Evolutionary conservation across 1,139 yeast species (phyloP), one percentile per base, ranked within the genome.

Genomic region (Meyerozyma elateridarum): DNA sequence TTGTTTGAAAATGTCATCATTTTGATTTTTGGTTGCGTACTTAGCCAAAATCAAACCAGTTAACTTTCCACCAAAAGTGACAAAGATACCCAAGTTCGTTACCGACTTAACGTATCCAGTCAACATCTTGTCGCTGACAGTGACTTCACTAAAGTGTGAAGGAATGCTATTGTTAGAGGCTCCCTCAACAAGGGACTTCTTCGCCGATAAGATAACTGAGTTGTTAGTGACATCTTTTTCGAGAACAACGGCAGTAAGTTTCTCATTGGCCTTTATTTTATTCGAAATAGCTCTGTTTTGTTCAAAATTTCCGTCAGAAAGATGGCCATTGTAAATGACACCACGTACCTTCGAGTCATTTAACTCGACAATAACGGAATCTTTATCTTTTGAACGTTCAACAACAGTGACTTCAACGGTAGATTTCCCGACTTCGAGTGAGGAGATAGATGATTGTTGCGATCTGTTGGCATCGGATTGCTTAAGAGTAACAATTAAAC

Each of bases 1-100:
- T 27, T 69, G 61, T 31, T 72, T 66, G 14, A 70, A 63, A 35
- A 85, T 68, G 44, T 81, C 80, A 18, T 73, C 76, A 28, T 68
- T 69, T 25, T 68, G 67, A 33, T 69, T 65, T 29, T 73, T 75
- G 13, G 76, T 69, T 12, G 89, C 81, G 48, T 81, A 80, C 51
- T 81, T 79, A 37, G 91, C 87, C 43, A 85, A 72, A 3, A 87
- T 84, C 45, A 91, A 70, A 30, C 96, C 97, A 20, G 88, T 84
- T 44, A 89, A 72, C 34, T 73, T 76, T 42, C 84, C 84, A 38
- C 81, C 88, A 57, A 91, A 91, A 0, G 83, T 75, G 36, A 91
- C 83, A 54, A 91, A 89, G 18, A 87, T 68, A 43, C 97, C 97
- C 52, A 72, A 70, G 34, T 69, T 74, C 14, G 93, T 83, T 18